Evolutionary conservation across 2,329 filamentous ascomycete species (phyloP).

Genomic region (Ceratocystis cubensis): DNA sequence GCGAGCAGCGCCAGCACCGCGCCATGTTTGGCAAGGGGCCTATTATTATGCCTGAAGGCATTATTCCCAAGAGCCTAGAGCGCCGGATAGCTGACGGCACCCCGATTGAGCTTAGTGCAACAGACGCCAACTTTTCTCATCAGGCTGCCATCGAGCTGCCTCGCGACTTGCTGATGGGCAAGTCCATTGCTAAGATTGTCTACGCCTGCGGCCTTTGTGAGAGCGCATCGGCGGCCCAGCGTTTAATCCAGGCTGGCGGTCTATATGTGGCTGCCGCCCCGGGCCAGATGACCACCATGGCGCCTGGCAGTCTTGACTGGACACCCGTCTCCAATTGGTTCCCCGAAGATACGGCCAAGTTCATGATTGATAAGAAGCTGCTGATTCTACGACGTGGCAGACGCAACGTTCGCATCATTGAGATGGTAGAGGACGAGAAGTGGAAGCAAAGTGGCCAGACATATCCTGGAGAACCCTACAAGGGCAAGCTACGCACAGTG

Average conservation of each 20-base stretch:
- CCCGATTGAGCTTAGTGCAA: slow-evolving; percentile 21
- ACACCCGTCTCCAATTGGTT: slow-evolving; percentile 49
- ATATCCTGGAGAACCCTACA: slow-evolving; percentile 43
- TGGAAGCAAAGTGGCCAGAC: slow-evolving; percentile 37
- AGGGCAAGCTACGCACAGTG: slow-evolving; percentile 36
- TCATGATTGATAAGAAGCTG: slow-evolving; percentile 46
- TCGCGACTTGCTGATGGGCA: slow-evolving; percentile 38
- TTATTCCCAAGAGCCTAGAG: slow-evolving; percentile 16
- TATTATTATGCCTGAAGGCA: slow-evolving; percentile 17
- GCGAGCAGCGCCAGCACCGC: slow-evolving; percentile 45
- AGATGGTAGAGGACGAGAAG: slow-evolving; percentile 45
- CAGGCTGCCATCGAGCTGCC: slow-evolving; percentile 48
- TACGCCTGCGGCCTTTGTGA: slow-evolving; percentile 45
- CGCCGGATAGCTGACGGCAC: slow-evolving; percentile 17
- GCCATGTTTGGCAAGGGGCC: slow-evolving; percentile 35
- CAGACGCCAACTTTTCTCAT: slow-evolving; percentile 36
- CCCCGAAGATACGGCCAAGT: slow-evolving; percentile 44
- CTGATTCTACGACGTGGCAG: slow-evolving; percentile 52
- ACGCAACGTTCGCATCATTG: slow-evolving; percentile 48
- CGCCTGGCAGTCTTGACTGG: slow-evolving; percentile 44
- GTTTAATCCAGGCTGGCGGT: slow-evolving; percentile 42
- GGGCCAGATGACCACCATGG: slow-evolving; percentile 31
- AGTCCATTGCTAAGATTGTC: slow-evolving; percentile 47
- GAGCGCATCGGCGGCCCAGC: slow-evolving; percentile 46
- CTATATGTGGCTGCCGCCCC: slow-evolving; percentile 49